Percentiles rank a stretch among this genome's conserved stretches.
These are phyloP conservation scores for Prunus salicina DNA, from an alignment of 306 rosid genomes.

Conservation along the genomic window DNA sequence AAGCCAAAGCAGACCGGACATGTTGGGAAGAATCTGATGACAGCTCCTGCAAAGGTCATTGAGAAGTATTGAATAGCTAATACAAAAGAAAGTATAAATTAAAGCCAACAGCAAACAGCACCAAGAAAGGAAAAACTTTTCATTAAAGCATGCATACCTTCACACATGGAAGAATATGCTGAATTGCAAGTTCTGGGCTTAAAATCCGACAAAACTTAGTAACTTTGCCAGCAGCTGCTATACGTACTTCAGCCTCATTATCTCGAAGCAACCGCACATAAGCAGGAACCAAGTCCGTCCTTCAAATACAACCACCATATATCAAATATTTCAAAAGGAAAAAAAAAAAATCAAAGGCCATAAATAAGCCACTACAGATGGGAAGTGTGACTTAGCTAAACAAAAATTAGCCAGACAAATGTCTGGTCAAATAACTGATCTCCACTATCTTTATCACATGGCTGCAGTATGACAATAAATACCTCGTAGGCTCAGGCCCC, in stretches of 20 bases:
- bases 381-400: background rate
- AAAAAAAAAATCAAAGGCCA: background rate
- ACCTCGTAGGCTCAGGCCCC: constrained; percentile 97
- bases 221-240: constrained; percentile 98
- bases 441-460: background rate
- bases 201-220: constrained; percentile 92
- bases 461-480: constrained; percentile 10
- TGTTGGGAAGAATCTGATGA: constrained; percentile 99
- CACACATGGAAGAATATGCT: constrained; percentile 95
- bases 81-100: background rate
- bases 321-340: constrained; percentile 3
- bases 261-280: constrained; percentile 96
- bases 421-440: background rate
- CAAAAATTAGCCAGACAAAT: background rate
- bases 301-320: constrained; percentile 29
- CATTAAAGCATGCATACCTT: constrained; percentile 53
- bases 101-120: constrained; percentile 1
- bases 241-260: constrained; percentile 98
- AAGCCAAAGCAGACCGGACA: constrained; percentile 97
- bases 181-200: constrained; percentile 83
- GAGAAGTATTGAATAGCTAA: constrained; percentile 6
- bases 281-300: constrained; percentile 92
- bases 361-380: background rate
- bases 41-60: constrained; percentile 63
- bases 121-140: constrained; percentile 13